Percentiles rank a stretch among this genome's conserved stretches.
Conservation (phyloP, 1,284 basidiomycete species). For the Sanghuangporus sanghuang region DNA sequence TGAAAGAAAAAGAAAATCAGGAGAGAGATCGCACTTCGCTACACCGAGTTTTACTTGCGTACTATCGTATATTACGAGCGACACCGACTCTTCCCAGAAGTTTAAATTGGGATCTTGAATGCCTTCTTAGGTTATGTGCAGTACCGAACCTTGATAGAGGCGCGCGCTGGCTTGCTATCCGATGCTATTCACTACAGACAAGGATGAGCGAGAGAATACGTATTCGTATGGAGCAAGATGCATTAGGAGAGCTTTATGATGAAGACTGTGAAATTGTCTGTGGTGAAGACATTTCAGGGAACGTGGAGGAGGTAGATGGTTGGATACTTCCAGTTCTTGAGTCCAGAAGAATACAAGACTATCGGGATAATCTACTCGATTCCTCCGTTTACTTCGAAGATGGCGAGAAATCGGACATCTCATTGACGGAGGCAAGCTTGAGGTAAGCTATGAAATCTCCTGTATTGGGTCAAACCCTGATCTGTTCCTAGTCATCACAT, state of each 20-base stretch:
- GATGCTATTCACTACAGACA: slow-evolving; percentile 69
- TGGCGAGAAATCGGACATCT: not conserved
- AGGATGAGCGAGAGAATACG: slow-evolving; percentile 76
- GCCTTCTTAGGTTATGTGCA: slow-evolving; percentile 54
- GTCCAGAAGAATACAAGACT: slow-evolving; percentile 49
- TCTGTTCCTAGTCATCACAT: slow-evolving; percentile 42
- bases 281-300: slow-evolving; percentile 41
- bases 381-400: slow-evolving; percentile 26
- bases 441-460: slow-evolving; percentile 39
- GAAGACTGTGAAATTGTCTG: slow-evolving; percentile 56
- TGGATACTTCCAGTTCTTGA: slow-evolving; percentile 78
- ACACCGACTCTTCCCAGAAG: slow-evolving; percentile 62
- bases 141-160: slow-evolving; percentile 55
- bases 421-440: slow-evolving; percentile 40
- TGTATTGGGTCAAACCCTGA: slow-evolving; percentile 21
- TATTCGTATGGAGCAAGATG: slow-evolving; percentile 53
- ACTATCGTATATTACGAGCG: slow-evolving; percentile 73
- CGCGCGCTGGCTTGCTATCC: slow-evolving; percentile 66
- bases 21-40: slow-evolving; percentile 40
- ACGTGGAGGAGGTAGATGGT: slow-evolving; percentile 50
- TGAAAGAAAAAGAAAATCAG: slow-evolving; percentile 26
- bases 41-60: slow-evolving; percentile 69
- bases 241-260: slow-evolving; percentile 52
- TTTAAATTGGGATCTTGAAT: slow-evolving; percentile 61
- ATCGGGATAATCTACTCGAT: slow-evolving; percentile 44